Conservation (phyloP, 2,329 filamentous ascomycete genomes). For the Cladosporium austrohemisphaericum region DNA sequence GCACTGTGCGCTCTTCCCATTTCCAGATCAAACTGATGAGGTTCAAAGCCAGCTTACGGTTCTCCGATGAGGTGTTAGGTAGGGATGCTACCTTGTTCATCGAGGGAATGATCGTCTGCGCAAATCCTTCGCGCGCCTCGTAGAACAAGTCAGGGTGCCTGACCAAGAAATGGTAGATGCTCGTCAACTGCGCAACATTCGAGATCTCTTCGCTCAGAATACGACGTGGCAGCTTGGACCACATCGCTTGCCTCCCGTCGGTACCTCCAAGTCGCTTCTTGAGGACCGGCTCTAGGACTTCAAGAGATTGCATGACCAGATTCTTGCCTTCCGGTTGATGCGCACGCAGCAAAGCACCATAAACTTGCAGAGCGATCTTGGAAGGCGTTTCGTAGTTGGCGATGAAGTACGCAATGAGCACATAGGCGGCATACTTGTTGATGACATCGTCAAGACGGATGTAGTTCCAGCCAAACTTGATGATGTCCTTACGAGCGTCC, state of each 20-base stretch:
- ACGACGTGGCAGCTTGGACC: slow-evolving; percentile 84
- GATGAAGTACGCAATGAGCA: slow-evolving; percentile 96
- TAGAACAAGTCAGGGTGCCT: slow-evolving; percentile 91
- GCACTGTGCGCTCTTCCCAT: slow-evolving; percentile 84
- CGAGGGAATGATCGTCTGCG: slow-evolving; percentile 81
- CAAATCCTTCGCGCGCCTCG: slow-evolving; percentile 87
- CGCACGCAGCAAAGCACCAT: slow-evolving; percentile 82
- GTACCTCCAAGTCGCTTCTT: slow-evolving; percentile 74
- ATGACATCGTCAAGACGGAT: slow-evolving; percentile 98
- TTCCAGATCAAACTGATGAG: slow-evolving; percentile 87
- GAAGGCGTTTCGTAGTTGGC: slow-evolving; percentile 92
- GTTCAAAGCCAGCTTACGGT: slow-evolving; percentile 83
- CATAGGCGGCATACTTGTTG: slow-evolving; percentile 97
- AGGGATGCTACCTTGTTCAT: slow-evolving; percentile 82
- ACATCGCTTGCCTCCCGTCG: slow-evolving; percentile 72
- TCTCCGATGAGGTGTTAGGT: slow-evolving; percentile 82
- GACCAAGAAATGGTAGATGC: slow-evolving; percentile 95
- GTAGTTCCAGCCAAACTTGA: slow-evolving; percentile 98
- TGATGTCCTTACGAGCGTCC: slow-evolving; percentile 93
- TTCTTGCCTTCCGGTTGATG: slow-evolving; percentile 93
- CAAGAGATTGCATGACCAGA: slow-evolving; percentile 87
- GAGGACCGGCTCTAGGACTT: slow-evolving; percentile 90
- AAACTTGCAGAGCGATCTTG: slow-evolving; percentile 95
- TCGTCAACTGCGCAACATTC: slow-evolving; percentile 92
- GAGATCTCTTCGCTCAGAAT: slow-evolving; percentile 92